These are phyloP conservation scores for Stachybotrys chlorohalonatus DNA, from an alignment of 2,329 filamentous ascomycete species.

Conservation along the genomic window DNA sequence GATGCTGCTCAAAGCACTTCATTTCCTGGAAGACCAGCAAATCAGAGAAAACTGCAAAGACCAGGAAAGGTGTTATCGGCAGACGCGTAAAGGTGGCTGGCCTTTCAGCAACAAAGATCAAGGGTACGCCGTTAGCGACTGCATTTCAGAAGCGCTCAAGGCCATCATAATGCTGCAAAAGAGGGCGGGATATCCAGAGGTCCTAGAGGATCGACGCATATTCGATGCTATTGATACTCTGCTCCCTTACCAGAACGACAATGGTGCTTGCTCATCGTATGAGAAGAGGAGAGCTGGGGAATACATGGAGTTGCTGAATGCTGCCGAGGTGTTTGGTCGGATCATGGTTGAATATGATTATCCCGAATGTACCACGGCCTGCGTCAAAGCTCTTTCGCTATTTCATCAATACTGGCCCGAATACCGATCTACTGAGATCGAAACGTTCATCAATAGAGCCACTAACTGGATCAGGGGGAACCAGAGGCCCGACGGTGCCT, in stretches of 20 bases:
- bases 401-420: conserved; percentile 76
- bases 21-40: conserved; percentile 85
- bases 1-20: conserved; percentile 74
- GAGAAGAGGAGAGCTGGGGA: conserved; percentile 73
- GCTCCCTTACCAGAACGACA: conserved; percentile 79
- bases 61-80: conserved; percentile 75
- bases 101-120: conserved; percentile 88
- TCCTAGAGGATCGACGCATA: conserved; percentile 69
- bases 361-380: conserved; percentile 93
- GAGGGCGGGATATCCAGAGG: conserved; percentile 61
- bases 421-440: conserved; percentile 71
- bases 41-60: conserved; percentile 75
- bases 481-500: conserved; percentile 77
- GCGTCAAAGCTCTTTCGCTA: conserved; percentile 75
- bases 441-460: conserved; percentile 60
- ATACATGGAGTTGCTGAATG: conserved; percentile 78
- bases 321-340: conserved; percentile 88
- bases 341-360: conserved; percentile 99
- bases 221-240: conserved; percentile 86
- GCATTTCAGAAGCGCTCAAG: conserved; percentile 84
- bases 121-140: conserved; percentile 93
- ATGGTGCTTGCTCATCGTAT: conserved; percentile 84
- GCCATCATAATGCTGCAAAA: conserved; percentile 78
- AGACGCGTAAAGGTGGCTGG: conserved; percentile 89
- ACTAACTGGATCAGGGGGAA: conserved; percentile 74